Evolutionary conservation across 225 moss, liverwort and hornwort genomes (phyloP).

Genomic region (Bryoerythrophyllum caledonicum): DNA sequence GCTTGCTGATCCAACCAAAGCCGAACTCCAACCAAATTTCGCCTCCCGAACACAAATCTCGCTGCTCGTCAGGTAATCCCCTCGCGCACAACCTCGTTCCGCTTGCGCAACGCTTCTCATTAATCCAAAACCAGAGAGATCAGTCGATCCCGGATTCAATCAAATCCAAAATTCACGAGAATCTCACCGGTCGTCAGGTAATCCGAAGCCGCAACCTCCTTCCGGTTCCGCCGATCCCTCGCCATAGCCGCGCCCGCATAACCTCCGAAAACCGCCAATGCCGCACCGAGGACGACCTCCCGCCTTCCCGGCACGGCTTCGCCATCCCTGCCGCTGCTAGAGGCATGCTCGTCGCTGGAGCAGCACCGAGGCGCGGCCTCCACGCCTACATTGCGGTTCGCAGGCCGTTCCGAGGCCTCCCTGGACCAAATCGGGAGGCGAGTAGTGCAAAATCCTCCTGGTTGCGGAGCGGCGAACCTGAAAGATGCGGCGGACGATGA

Average conservation of each 20-base stretch:
- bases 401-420: conserved; percentile 25
- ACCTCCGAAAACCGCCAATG: conserved; percentile 18
- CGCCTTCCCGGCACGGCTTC: conserved; percentile 25
- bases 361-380: conserved; percentile 39
- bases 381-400: conserved; percentile 33
- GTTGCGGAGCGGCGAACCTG: conserved; percentile 3
- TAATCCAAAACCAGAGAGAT: too few species aligned
- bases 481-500: not conserved
- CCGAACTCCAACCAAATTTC: conserved; percentile 7
- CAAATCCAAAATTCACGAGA: too few species aligned
- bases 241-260: conserved; percentile 38
- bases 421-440: conserved; percentile 35
- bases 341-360: conserved; percentile 24
- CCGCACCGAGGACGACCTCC: conserved; percentile 26
- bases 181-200: conserved; percentile 50
- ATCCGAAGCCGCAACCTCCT: conserved; percentile 43
- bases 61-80: conserved; percentile 52
- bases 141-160: too few species aligned
- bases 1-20: not conserved
- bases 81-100: conserved; percentile 40
- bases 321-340: conserved; percentile 28
- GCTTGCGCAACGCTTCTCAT: conserved; percentile 25
- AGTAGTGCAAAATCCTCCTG: not conserved
- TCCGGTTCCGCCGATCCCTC: conserved; percentile 54
- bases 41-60: not conserved